Evolutionary conservation across 805 yeast genomes (phyloP), one percentile per base, ranked within the genome.

Genomic region (Scheffersomyces stipitis): DNA sequence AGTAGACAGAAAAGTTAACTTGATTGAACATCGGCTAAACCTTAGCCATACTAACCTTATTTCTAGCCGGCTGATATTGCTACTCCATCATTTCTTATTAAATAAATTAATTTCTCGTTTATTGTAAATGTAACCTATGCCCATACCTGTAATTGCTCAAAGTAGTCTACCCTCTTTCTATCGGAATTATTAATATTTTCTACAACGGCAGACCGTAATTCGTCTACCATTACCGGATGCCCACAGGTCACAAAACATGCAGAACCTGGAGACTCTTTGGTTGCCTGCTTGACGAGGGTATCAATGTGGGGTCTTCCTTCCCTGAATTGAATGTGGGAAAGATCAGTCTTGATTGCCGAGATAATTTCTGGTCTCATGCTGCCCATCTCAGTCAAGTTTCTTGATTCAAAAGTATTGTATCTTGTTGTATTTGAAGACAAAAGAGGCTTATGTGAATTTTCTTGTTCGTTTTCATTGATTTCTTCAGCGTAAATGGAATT

Each of bases 141-240:
- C 95, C 95, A 86, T 12, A 74, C 69, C 60, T 83, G 88, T 30
- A 83, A 70, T 53, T 85, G 90, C 54, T 87, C 95, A 52, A 70
- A 81, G 51, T 80, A 80, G 43, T 83, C 90, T 15, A 84, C 76
- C 30, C 85, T 71, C 31, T 72, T 64, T 14, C 66, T 52, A 16
- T 51, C 41, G 2, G 48, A 38, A 18, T 58, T 43, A 18, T 64
- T 57, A 31, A 79, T 52, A 38, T 71, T 54, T 28, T 62, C 45
- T 1, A 75, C 68, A 3, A 80, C 72, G 6, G 71, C 55, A 26
- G 49, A 49, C 15, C 66, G 44, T 26, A 62, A 26, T 22, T 56
- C 64, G 30, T 60, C 68, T 17, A 59, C 63, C 65, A 62, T 54
- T 10, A 43, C 33, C 2, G 66, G 64, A 33, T 58, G 62, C 4